A percentile compares a stretch with the other conserved stretches of the same genome.
These are phyloP conservation scores for Rhododendron molle DNA, from an alignment of 148 eudicot genomes.

Conservation along the genomic window DNA sequence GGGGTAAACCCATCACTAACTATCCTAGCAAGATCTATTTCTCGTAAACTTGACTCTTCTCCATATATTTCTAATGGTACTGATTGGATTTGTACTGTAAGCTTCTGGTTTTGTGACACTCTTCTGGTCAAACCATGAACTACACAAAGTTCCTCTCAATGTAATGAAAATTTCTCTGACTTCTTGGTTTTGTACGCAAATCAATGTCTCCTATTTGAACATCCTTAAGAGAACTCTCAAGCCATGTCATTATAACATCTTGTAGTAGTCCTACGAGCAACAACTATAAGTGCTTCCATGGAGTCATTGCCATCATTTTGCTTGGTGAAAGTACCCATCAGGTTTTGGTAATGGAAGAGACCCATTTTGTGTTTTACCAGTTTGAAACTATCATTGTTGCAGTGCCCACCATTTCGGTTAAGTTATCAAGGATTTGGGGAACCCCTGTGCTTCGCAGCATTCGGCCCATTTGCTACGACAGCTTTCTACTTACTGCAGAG, in stretches of 20 bases:
- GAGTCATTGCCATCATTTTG: background rate
- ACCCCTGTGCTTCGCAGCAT: constrained; percentile 87
- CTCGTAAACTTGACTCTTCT: background rate
- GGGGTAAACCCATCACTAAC: background rate
- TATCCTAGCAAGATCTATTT: background rate
- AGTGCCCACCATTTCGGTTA: constrained; percentile 96
- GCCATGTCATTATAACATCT: background rate
- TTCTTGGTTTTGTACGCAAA: background rate
- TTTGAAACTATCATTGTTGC: constrained; percentile 18
- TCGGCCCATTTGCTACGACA: constrained; percentile 88
- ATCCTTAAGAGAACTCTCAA: background rate
- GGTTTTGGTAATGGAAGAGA: background rate
- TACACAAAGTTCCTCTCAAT: background rate
- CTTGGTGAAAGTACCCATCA: background rate
- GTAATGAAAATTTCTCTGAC: background rate
- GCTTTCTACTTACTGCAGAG: constrained; percentile 77
- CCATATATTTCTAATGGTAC: background rate
- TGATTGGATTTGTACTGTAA: background rate
- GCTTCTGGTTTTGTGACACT: background rate
- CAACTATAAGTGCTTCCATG: background rate
- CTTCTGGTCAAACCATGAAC: background rate
- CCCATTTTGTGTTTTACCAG: background rate
- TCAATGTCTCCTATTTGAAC: background rate
- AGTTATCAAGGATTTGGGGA: constrained; percentile 93
- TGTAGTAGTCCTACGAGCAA: background rate